Evolutionary conservation across 208 protist genomes (phyloP), one percentile per base, ranked within the genome.

Genomic region (Acanthamoeba castellanii): DNA sequence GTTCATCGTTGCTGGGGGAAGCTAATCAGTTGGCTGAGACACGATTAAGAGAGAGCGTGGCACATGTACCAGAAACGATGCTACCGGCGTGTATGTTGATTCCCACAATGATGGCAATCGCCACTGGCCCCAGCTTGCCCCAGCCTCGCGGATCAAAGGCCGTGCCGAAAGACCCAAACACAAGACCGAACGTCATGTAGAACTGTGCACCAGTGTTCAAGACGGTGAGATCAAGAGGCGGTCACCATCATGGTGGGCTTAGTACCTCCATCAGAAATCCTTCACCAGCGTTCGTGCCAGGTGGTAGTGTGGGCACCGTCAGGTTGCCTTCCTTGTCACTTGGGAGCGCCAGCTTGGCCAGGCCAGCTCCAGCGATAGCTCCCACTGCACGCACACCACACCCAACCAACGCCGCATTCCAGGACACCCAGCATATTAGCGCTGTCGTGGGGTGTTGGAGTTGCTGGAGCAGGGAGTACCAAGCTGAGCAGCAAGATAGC

Each of bases 51-150:
- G 25, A 20, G 14, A 5, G 59, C 25, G 59, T 0, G 1, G 3
- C 6, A 7, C 8, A 20, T 66, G 59, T 20, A 85, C 76, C 52
- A 27, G 76, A 42, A 30, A 85, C 76, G 22, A 85, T 85, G 76
- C 76, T 85, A 4, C 76, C 76, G 45, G 76, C 76, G 42, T 85
- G 76, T 0, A 85, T 85, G 76, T 85, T 85, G 27, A 85, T 22
- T 4, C 76, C 76, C 2, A 85, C 47, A 32, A 85, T 85, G 76
- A 85, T 85, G 76, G 76, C 76, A 25, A 85, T 85, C 42, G 76
- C 76, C 42, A 85, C 76, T 14, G 76, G 76, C n/a, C 76, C 76
- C 34, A 85, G 45, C 47, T 85, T 85, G 37, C 76, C 76, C 76
- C 76, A 85, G 37, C 76, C 76, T n/a, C 76, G 37, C 34, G 76